Conservation (phyloP, 2,329 filamentous ascomycete species). For the Drechslerella coelobrocha region DNA sequence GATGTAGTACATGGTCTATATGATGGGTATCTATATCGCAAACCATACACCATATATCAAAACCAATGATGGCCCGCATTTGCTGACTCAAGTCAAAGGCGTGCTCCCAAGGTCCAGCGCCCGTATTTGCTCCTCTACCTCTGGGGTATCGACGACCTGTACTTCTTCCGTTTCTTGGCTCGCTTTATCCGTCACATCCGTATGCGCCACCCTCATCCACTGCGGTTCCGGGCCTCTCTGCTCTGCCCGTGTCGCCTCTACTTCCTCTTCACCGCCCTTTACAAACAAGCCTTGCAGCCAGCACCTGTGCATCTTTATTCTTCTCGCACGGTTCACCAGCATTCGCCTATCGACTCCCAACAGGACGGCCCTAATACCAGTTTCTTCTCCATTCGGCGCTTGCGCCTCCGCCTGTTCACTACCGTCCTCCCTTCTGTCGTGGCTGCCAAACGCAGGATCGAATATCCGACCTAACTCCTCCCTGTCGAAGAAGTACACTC, state of each 20-base stretch:
- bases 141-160: slow-evolving; percentile 38
- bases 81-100: slow-evolving; percentile 18
- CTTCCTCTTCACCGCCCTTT: slow-evolving; percentile 61
- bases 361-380: slow-evolving; percentile 62
- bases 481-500: slow-evolving; percentile 96
- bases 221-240: slow-evolving; percentile 39
- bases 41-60: slow-evolving; percentile 1
- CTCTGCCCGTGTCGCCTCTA: slow-evolving; percentile 22
- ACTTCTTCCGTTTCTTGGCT: slow-evolving; percentile 22
- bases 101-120: slow-evolving; percentile 24
- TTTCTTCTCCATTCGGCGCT: slow-evolving; percentile 24
- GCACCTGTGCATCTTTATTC: slow-evolving; percentile 97
- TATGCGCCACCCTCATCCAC: slow-evolving; percentile 49
- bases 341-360: slow-evolving; percentile 86
- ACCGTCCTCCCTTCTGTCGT: slow-evolving; percentile 20
- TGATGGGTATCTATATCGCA: slow-evolving; percentile 37
- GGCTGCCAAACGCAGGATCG: slow-evolving; percentile 43
- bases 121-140: slow-evolving; percentile 32
- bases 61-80: background rate
- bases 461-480: slow-evolving; percentile 76
- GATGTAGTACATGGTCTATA: background rate
- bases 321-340: slow-evolving; percentile 86
- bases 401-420: slow-evolving; percentile 29
- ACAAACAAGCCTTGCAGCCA: slow-evolving; percentile 88
- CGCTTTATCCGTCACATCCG: slow-evolving; percentile 29